Evolutionary conservation across 2,329 filamentous ascomycete species (phyloP), one percentile per base, ranked within the genome.

Genomic region (Penicillium sp.): DNA sequence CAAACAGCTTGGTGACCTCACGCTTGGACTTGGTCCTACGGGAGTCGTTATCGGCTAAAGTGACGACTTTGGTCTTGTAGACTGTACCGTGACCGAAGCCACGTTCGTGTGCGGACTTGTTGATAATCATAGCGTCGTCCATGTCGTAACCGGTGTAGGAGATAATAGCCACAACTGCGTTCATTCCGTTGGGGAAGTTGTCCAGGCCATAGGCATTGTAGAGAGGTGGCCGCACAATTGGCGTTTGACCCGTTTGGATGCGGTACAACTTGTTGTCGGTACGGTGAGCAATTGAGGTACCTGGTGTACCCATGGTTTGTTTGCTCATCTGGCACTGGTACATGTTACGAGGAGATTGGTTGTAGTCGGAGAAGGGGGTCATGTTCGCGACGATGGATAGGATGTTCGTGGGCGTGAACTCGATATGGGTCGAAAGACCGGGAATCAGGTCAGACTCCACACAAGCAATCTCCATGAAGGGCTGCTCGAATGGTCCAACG

Each of bases 301-400:
- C 92, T 4, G 93, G 91, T 25, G 94, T 97, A 74, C 94, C 94
- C 94, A 99, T 99, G 0, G 93, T 92, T 78, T 99, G 94, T 74
- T 99, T 99, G 78, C 91, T 91, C 94, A 97, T 97, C 81, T 97
- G 94, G 78, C 92, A 97, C 73, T 96, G 90, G 73, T 97, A 99
- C 93, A 97, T 97, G 77, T 99, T 99, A 83, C 94, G 84, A 1
- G 94, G 94, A 14, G 92, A 97, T 75, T 99, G 94, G 77, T 99
- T 99, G 78, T 96, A 96, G 73, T 99, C 91, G 44, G 93, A 97
- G 77, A 99, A 99, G 4, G 94, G 94, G 0, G 94, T 99, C 88
- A 97, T 96, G 77, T 97, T 97, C 67, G 94, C 94, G 49, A 99
- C 83, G 62, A 99, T 97, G 8, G 93, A 97, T 26, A 99, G 84